Percentiles rank a stretch among this genome's conserved stretches.
Conservation (phyloP, 148 eudicot species). For the Talinum fruticosum region DNA sequence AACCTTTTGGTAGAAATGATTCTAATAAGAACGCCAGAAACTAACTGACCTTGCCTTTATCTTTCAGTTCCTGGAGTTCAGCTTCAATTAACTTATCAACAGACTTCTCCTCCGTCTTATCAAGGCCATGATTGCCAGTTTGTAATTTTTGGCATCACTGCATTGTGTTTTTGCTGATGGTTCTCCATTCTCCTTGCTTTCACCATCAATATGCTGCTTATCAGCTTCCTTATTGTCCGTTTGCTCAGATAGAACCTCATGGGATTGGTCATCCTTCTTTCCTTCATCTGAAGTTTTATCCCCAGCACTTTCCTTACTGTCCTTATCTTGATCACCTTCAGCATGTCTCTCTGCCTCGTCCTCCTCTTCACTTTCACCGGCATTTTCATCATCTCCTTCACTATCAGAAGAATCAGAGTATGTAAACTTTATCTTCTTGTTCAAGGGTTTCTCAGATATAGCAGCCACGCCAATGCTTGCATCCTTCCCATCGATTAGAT, state of each 20-base stretch:
- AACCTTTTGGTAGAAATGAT: not conserved
- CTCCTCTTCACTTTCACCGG: conserved; percentile 31
- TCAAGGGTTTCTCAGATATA: conserved; percentile 38
- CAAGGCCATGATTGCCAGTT: conserved; percentile 19
- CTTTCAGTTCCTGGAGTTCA: conserved; percentile 77
- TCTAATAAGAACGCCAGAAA: not conserved
- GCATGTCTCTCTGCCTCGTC: conserved; percentile 26
- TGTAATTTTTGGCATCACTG: conserved; percentile 31
- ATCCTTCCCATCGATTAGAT: conserved; percentile 53
- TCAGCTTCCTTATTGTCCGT: conserved; percentile 26
- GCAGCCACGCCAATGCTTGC: conserved; percentile 24
- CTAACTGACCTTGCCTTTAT: conserved; percentile 82
- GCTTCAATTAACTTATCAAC: conserved; percentile 85
- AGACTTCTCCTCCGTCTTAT: conserved; percentile 51
- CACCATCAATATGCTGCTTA: conserved; percentile 15
- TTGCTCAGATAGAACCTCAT: conserved; percentile 17
- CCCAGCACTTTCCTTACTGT: conserved; percentile 18
- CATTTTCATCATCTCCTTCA: conserved; percentile 48
- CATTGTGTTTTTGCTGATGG: conserved; percentile 64
- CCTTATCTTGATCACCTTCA: conserved; percentile 23
- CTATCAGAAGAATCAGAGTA: conserved; percentile 64
- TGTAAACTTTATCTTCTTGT: conserved; percentile 62
- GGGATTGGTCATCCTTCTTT: conserved; percentile 17
- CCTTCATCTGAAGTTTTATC: conserved; percentile 28
- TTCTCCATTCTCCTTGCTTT: conserved; percentile 38